Conservation (phyloP, 768 basidiomycete species). For the Trametes sanguinea region DNA sequence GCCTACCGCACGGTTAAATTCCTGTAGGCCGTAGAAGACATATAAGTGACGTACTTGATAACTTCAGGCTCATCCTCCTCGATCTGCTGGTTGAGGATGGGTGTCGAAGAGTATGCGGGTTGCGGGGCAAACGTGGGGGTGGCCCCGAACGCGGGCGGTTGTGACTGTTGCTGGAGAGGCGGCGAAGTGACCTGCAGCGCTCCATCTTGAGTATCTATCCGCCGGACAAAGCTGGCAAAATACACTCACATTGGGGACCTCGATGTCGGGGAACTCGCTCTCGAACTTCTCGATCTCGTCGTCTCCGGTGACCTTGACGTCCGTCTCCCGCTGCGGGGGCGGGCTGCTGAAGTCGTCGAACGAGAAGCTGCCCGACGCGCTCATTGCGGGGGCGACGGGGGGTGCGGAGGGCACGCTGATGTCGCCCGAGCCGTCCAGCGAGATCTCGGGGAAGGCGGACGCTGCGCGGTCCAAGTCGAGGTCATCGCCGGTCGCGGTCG, state of each 20-base stretch:
- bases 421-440: constrained; percentile 66
- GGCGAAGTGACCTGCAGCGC: constrained; percentile 18
- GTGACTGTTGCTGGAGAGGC: constrained; percentile 17
- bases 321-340: constrained; percentile 42
- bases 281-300: constrained; percentile 87
- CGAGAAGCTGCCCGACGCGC: constrained; percentile 48
- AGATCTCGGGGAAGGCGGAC: constrained; percentile 84
- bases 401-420: constrained; percentile 44
- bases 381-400: constrained; percentile 25
- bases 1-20: constrained; percentile 42
- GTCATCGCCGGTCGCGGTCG: constrained; percentile 45
- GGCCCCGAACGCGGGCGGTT: constrained; percentile 47
- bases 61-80: constrained; percentile 85
- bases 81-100: constrained; percentile 66
- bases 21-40: not conserved
- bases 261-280: constrained; percentile 82
- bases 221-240: constrained; percentile 15
- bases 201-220: not conserved
- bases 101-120: constrained; percentile 69
- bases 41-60: constrained; percentile 63
- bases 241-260: constrained; percentile 44
- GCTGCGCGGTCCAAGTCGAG: constrained; percentile 84
- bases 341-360: constrained; percentile 66
- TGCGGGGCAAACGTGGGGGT: constrained; percentile 69
- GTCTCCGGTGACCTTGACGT: constrained; percentile 81